Percentiles rank a stretch among this genome's conserved stretches.
phyloP scores from a whole-genome alignment of 148 eudicot species.

The Amaranthus cruentus region DNA sequence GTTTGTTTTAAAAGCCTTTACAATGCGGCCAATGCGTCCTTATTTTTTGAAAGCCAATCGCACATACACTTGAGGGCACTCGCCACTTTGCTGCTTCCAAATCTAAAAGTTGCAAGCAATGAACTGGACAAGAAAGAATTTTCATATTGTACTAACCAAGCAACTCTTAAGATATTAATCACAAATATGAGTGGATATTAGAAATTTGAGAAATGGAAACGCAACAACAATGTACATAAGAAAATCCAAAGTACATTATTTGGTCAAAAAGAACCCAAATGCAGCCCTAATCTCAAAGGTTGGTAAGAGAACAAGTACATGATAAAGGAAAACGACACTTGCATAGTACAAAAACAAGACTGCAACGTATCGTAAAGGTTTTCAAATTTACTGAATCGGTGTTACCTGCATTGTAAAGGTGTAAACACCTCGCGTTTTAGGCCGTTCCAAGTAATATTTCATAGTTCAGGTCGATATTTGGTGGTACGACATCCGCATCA shows the following conservation, averaged over 20 bases:
- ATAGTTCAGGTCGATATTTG: no score
- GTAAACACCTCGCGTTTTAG: no score
- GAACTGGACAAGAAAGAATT: background rate
- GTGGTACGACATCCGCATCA: no score
- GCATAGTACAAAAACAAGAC: background rate
- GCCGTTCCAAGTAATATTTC: no score
- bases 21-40: no score
- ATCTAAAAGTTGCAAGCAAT: background rate
- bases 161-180: background rate
- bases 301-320: background rate
- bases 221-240: background rate
- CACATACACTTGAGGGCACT: no score
- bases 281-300: background rate
- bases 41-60: no score
- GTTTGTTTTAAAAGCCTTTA: no score
- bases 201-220: background rate
- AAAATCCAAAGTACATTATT: background rate
- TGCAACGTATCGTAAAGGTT: no score
- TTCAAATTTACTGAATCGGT: no score
- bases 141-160: background rate
- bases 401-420: no score
- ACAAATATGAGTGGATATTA: background rate
- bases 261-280: background rate
- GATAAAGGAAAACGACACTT: background rate
- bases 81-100: background rate